Evolutionary conservation across 441 rosid genomes (phyloP), one percentile per base, ranked within the genome.

Genomic region (Raphanus hybrid): DNA sequence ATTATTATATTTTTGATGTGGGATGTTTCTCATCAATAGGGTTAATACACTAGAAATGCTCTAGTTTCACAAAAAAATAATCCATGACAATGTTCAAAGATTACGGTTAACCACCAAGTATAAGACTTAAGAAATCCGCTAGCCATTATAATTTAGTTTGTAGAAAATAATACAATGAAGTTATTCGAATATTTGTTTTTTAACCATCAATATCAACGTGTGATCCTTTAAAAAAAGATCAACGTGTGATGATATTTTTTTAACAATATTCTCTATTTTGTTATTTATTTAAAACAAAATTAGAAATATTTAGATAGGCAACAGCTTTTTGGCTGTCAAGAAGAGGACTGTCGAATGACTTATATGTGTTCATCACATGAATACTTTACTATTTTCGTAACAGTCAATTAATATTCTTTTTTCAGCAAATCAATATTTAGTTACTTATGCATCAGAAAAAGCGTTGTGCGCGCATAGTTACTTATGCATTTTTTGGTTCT

Each of bases 251-350:
- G 45, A 41, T 41, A 41, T 41, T 41, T 41, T 41, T 41, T 41
- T 41, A 3, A 41, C 12, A 41, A 9, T 2, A 41, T 41, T 41
- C 45, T 41, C 6, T 7, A 37, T 7, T 37, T 37, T 37, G 34
- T 10, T 23, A 3, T 60, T 48, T 20, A 14, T 76, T 48, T 69
- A n/a, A 61, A 64, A 26, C 69, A 68, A 29, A 73, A 67, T 61
- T 50, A 68, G 41, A 54, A 67, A 73, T 73, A 68, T 35, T 9
- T 34, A 32, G 16, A 74, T 55, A 74, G 67, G 57, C 74, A 68
- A 62, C 74, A 73, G 70, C 70, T 73, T 78, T 73, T 73, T 73
- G 70, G 81, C 77, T 73, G 81, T 78, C 77, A 67, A 78, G 65
- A 73, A 78, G 54, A 45, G n/a, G 43, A 62, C 61, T 73, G 65